Base-by-base conservation (phyloP, 2,329 filamentous ascomycete genomes). In the Colletotrichum ledebouriae region DNA sequence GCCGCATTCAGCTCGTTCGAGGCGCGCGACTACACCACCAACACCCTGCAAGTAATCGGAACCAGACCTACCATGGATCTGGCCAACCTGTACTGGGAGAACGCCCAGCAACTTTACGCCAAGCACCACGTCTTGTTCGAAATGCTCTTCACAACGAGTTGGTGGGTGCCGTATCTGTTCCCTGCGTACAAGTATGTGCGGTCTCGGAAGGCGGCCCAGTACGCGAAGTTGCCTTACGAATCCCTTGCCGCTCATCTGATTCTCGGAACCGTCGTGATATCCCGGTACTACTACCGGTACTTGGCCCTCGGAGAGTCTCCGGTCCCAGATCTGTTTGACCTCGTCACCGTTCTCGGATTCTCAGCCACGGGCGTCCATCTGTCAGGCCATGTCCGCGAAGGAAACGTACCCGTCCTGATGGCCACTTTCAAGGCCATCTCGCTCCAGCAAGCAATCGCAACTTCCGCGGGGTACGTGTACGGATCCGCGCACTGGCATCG, bases 401-500 rank as follows among this genome's bases (percentile, higher is more conserved):
- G 63, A 13, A 62, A 50, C 6, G 42, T 62, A 1, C n/a, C 57
- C 37, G 41, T 69, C 15, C 15, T 47, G 10, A 37, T 49, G 41
- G 50, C 49, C 22, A 41, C 41, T 2, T 67, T 62, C 42, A 64
- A 69, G 50, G 52, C 15, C 15, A 57, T n/a, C 4, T 17, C 67
- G 25, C 7, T 58, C 33, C 56, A 61, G 57, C 62, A 52, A 39
- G 33, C 34, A 49, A 25, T 62, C 46, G 63, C 63, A 34, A 57
- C 57, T 7, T 44, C 39, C 39, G 6, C 46, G 52, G 67, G 57
- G 44, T 67, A 52, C 63, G 22, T 39, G 13, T 53, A 58, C 47
- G 50, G 29, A 41, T 58, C 66, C 56, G 63, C 57, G 46, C 22
- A 17, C 34, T 69, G 67, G 63, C 63, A 67, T 22, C 62, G 56